A percentile compares a stretch with the other conserved stretches of the same genome.
Evolutionary conservation across 345 rosid species (phyloP).

Genomic region (Populus tremula): DNA sequence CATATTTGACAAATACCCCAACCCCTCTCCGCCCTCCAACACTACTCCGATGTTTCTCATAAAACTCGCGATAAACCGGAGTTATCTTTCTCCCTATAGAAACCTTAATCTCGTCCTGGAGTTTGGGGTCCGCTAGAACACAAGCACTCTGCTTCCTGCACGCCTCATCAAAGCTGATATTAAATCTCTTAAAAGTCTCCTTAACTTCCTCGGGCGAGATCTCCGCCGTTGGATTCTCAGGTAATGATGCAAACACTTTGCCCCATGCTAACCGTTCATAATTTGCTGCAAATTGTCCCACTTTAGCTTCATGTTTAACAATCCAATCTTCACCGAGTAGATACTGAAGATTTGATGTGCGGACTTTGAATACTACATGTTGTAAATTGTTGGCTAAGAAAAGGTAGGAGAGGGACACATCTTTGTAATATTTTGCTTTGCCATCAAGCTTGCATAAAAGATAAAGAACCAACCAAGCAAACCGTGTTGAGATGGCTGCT

Average conservation of each 20-base stretch:
- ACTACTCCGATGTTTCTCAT: conserved; percentile 17
- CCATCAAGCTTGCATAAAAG: conserved; percentile 35
- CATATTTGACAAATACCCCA: conserved; percentile 13
- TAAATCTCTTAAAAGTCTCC: conserved; percentile 44
- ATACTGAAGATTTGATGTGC: conserved; percentile 21
- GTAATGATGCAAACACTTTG: conserved; percentile 35
- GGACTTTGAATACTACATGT: conserved; percentile 15
- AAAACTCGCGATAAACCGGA: conserved; percentile 49
- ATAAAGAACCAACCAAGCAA: conserved; percentile 28
- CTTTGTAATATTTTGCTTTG: conserved; percentile 24
- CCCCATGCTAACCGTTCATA: conserved; percentile 30
- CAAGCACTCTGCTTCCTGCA: conserved; percentile 45
- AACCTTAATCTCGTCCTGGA: conserved; percentile 52
- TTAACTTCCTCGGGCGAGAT: conserved; percentile 36
- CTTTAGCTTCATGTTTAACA: conserved; percentile 20
- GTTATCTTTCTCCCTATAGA: conserved; percentile 42
- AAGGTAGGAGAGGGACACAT: conserved; percentile 22
- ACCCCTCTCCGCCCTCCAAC: neutral
- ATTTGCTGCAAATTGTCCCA: conserved; percentile 22
- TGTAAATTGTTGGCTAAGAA: conserved; percentile 32
- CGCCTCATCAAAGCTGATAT: conserved; percentile 52
- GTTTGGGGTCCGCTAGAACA: conserved; percentile 44
- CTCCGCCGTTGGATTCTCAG: conserved; percentile 37
- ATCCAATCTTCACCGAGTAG: conserved; percentile 32
- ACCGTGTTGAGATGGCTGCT: conserved; percentile 11